A percentile compares a stretch with the other conserved stretches of the same genome.
Conservation (phyloP, 2,329 filamentous ascomycete genomes). For the Neofusicoccum sp. region DNA sequence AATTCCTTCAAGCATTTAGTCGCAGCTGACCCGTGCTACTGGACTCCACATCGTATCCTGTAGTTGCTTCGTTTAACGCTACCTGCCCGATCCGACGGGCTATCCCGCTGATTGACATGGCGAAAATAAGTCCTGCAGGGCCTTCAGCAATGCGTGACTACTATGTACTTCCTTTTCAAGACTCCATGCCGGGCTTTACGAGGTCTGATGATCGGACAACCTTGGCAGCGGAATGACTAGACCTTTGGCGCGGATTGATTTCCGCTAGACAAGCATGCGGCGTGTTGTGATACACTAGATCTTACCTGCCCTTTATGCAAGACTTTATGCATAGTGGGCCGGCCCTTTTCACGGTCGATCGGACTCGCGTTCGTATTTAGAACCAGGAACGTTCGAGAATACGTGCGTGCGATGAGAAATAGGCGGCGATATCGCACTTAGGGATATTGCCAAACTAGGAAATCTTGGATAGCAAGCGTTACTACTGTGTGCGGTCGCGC, state of each 20-base stretch:
- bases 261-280: background rate
- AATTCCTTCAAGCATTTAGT: background rate
- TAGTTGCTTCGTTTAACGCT: background rate
- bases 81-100: background rate
- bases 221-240: background rate
- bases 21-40: background rate
- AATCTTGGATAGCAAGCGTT: background rate
- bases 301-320: background rate
- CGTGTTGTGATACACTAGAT: background rate
- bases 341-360: background rate
- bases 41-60: background rate
- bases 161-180: background rate
- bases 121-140: background rate
- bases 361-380: background rate
- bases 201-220: too few relatives aligned
- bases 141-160: background rate
- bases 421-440: background rate
- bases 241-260: background rate
- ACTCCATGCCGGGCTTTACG: background rate
- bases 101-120: background rate
- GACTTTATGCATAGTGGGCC: background rate
- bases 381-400: too few relatives aligned
- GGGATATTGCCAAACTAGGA: background rate
- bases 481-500: too few relatives aligned
- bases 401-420: background rate